Evolutionary conservation across 2,329 filamentous ascomycete genomes (phyloP).

Genomic region (Teratosphaeria viscida): DNA sequence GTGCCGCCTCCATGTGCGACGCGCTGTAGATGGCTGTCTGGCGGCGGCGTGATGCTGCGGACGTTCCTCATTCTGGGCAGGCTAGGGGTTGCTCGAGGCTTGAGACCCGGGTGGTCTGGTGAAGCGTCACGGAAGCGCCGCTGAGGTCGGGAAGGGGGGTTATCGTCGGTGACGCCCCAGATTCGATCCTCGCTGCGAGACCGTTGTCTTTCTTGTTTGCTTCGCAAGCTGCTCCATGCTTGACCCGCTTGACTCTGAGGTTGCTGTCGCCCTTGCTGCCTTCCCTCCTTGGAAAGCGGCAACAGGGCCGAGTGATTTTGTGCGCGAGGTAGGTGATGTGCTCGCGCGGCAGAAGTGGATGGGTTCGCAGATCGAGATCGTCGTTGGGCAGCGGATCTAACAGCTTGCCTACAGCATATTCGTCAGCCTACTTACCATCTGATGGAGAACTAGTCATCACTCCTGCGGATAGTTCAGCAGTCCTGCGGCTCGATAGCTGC

Average conservation of each 20-base stretch:
- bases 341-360: neutral
- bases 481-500: neutral
- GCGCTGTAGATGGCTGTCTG: neutral
- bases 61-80: neutral
- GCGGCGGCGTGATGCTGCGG: neutral
- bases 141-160: neutral
- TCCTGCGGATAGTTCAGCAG: neutral
- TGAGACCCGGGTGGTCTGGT: neutral
- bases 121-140: neutral
- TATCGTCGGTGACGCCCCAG: neutral
- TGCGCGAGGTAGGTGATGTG: neutral
- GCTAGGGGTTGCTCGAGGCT: neutral
- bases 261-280: neutral
- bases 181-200: neutral
- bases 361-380: neutral
- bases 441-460: neutral
- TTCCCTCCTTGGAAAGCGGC: neutral
- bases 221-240: neutral
- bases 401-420: neutral
- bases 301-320: neutral
- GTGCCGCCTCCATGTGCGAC: neutral
- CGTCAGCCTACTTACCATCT: neutral
- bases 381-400: neutral
- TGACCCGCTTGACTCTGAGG: neutral
- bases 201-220: neutral